Percentiles rank a stretch among this genome's conserved stretches.
Evolutionary conservation across 140 eudicot species (phyloP).

Genomic region (Cichorium intybus): DNA sequence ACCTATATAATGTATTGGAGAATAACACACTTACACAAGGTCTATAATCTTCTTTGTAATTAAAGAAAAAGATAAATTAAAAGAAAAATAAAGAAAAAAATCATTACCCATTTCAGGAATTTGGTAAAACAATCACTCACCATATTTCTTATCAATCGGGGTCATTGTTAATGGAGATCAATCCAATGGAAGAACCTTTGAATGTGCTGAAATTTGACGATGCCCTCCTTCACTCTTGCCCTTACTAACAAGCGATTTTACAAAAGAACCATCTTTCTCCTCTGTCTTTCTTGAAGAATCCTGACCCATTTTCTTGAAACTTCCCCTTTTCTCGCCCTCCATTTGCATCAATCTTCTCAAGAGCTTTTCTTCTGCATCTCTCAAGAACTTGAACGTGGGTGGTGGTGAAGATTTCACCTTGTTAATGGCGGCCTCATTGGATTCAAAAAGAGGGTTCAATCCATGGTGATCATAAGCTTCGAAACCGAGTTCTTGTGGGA

Average conservation of each 20-base stretch:
- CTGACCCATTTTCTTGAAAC: constrained; percentile 29
- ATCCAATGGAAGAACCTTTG: constrained; percentile 67
- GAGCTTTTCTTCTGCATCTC: constrained; percentile 91
- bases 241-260: constrained; percentile 34
- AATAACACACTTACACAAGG: constrained; percentile 2
- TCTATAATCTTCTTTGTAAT: constrained; percentile 4
- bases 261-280: constrained; percentile 45
- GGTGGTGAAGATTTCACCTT: constrained; percentile 83
- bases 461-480: constrained; percentile 30
- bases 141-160: constrained; percentile 23
- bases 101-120: constrained; percentile 7
- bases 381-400: constrained; percentile 84
- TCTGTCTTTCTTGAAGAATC: constrained; percentile 33
- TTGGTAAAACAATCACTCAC: constrained; percentile 6
- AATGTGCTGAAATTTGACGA: constrained; percentile 30
- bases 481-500: constrained; percentile 27
- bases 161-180: constrained; percentile 45
- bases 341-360: constrained; percentile 49
- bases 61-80: not conserved
- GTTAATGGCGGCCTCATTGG: constrained; percentile 41
- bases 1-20: not conserved
- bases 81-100: not conserved
- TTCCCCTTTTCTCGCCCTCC: constrained; percentile 41
- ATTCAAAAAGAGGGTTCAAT: constrained; percentile 64
- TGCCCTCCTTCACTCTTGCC: constrained; percentile 31